Evolutionary conservation across 345 rosid genomes (phyloP).

Genomic region (Lenwebbia sp.): DNA sequence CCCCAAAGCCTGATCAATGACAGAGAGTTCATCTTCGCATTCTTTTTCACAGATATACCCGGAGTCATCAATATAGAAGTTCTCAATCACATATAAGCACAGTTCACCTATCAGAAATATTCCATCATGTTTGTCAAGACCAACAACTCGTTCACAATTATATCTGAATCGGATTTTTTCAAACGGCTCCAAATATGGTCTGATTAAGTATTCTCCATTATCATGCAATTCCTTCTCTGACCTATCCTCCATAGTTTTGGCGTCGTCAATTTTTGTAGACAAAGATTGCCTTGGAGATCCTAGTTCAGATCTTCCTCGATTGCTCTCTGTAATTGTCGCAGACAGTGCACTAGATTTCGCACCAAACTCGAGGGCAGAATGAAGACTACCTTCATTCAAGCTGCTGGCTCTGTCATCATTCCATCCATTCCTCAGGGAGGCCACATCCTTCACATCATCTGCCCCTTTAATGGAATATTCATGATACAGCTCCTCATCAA

Average conservation of each 20-base stretch:
- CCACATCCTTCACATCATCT: constrained; percentile 36
- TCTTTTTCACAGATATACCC: constrained; percentile 95
- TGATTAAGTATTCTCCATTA: constrained; percentile 93
- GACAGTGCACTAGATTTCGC: constrained; percentile 73
- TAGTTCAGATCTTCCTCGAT: constrained; percentile 54
- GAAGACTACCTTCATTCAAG: constrained; percentile 91
- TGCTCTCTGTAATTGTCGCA: constrained; percentile 64
- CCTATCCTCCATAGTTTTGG: constrained; percentile 47
- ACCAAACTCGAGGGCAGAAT: constrained; percentile 89
- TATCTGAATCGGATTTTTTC: constrained; percentile 87
- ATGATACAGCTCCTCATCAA: constrained; percentile 47
- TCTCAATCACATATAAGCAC: constrained; percentile 85
- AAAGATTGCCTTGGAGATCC: constrained; percentile 78
- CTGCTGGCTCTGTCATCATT: constrained; percentile 85
- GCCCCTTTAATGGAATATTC: constrained; percentile 45
- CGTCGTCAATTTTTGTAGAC: constrained; percentile 53
- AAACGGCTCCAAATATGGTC: constrained; percentile 92
- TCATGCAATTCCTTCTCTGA: constrained; percentile 84
- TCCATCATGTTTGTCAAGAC: constrained; percentile 98
- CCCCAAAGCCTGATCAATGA: constrained; percentile 99
- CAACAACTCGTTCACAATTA: constrained; percentile 94
- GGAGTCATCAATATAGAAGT: constrained; percentile 71
- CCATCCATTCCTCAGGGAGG: constrained; percentile 67
- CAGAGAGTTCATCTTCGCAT: constrained; percentile 91
- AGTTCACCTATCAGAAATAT: constrained; percentile 91